Base-by-base conservation (phyloP, 2,329 filamentous ascomycete species). In the Aspergillus niger region DNA sequence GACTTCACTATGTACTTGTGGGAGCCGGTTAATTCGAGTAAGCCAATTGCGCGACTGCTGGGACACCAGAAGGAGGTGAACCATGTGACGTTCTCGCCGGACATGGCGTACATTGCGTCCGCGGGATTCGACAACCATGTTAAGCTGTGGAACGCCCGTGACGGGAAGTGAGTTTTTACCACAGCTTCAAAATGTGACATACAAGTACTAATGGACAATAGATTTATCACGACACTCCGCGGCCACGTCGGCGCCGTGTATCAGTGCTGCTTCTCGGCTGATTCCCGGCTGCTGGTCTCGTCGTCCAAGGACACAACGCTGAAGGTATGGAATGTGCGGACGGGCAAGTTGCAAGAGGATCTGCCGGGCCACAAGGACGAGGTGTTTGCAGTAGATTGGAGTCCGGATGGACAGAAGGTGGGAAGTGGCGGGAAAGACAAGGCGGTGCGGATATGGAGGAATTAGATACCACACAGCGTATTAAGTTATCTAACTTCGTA, bases 51-150 rank as follows among this genome's bases (percentile, higher is more conserved):
- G n/a, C 84, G 92, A 36, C 85, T 98, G 78, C 79, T 92, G n/a
- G 95, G 95, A 2, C 95, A 99, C 72, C 92, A 97, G 75, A 98
- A 98, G 79, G 91, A 94, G 72, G 93, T 98, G 67, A 97, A 98
- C 75, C 91, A 97, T 73, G 93, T 98, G 51, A 90, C 89, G 0
- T 98, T 98, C 77, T 97, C 92, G 0, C 92, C 94, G 0, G 93
- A 98, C 71, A 94, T 92, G 36, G 83, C 86, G 8, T 84, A 94
- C 60, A 92, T 99, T 69, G 95, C 95, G 8, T 96, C 91, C 39
- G 89, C 91, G 8, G 89, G 89, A 3, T 99, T 94, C 80, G 95
- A 99, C 76, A 99, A 98, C 74, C 91, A 94, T 70, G 92, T 94
- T 68, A 97, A 97, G 78, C 79, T 97, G 26, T 98, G 93, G 93